These are phyloP conservation scores for Plasmodium malariae DNA, from an alignment of 169 alveolate genomes.

Conservation along the genomic window DNA sequence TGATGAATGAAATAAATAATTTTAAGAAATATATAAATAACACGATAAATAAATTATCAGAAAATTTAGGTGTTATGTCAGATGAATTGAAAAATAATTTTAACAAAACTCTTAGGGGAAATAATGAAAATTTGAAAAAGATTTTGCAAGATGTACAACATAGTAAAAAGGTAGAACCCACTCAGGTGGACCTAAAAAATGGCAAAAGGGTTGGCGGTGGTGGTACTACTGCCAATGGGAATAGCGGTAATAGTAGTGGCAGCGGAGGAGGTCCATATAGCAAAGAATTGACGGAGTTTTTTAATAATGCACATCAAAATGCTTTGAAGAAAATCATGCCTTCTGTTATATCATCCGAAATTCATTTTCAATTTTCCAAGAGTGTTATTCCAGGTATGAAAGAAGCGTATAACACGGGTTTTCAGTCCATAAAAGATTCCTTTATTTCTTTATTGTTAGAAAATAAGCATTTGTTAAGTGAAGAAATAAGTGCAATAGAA, in stretches of 20 bases:
- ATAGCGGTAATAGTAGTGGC: not conserved
- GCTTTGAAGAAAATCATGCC: slow-evolving; percentile 67
- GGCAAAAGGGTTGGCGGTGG: not conserved
- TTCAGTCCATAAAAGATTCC: slow-evolving; percentile 46
- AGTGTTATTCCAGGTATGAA: slow-evolving; percentile 68
- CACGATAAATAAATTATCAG: slow-evolving; percentile 15
- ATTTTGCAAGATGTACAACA: slow-evolving; percentile 13
- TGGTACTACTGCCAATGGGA: not conserved
- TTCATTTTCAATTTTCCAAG: slow-evolving; percentile 53
- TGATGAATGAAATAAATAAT: slow-evolving; percentile 18
- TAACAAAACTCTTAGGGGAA: slow-evolving; percentile 4
- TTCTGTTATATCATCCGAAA: slow-evolving; percentile 51
- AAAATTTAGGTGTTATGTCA: not conserved
- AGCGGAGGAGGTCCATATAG: not conserved
- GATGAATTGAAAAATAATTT: slow-evolving; percentile 12
- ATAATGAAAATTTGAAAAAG: slow-evolving; percentile 22
- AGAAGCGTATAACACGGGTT: slow-evolving; percentile 66
- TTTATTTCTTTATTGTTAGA: slow-evolving; percentile 29
- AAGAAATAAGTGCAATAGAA: slow-evolving; percentile 27
- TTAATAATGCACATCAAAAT: slow-evolving; percentile 37
- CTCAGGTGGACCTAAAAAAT: not conserved
- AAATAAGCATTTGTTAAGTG: slow-evolving; percentile 26
- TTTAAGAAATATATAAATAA: slow-evolving; percentile 20
- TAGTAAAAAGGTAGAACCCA: not conserved
- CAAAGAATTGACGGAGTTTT: slow-evolving; percentile 24